Evolutionary conservation across 2,329 filamentous ascomycete species (phyloP), one percentile per base, ranked within the genome.

Genomic region (Balansia obtecta): DNA sequence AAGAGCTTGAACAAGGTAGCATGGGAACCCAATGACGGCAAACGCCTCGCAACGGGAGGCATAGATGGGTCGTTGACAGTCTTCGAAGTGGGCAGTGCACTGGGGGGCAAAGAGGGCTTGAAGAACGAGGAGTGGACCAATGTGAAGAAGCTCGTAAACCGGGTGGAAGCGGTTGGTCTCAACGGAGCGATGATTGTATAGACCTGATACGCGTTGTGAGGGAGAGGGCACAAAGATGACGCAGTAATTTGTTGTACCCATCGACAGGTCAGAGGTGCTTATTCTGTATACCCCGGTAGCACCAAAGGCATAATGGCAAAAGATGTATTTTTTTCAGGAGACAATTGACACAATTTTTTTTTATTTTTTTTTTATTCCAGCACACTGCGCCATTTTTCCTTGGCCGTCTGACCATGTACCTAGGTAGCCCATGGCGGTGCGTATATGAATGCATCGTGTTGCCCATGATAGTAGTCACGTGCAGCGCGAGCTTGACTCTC

Each of bases 1-100:
- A 85, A 88, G 70, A 95, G 89, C 64, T 69, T 98, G 60, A 98
- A 98, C 68, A 95, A 93, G 71, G 73, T 96, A 42, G 85, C 88
- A 0, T 98, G 93, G 93, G 93, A 98, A 69, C 82, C 83, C 60
- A 84, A 81, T 43, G 90, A 96, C 63, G 94, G 93, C 46, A 86
- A 85, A 67, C 79, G 87, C 48, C 71, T 97, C 47, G 93, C 91
- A 1, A 89, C 89, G 0, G 94, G 93, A 43, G 93, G 93, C 4
- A 84, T 98, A 54, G 90, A 96, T 61, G 91, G 91, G 11, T 82
- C 88, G 1, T 75, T 96, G 20, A 95, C 86, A 0, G 81, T 98
- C 8, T 98, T 97, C 62, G 93, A 98, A 68, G 91, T 98, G 51
- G 84, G 88, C 22, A 72, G 76, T 60, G 80, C 90, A 57, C 65